These are phyloP conservation scores for Penicillium goetzii DNA, from an alignment of 495 filamentous ascomycete species.

Conservation along the genomic window DNA sequence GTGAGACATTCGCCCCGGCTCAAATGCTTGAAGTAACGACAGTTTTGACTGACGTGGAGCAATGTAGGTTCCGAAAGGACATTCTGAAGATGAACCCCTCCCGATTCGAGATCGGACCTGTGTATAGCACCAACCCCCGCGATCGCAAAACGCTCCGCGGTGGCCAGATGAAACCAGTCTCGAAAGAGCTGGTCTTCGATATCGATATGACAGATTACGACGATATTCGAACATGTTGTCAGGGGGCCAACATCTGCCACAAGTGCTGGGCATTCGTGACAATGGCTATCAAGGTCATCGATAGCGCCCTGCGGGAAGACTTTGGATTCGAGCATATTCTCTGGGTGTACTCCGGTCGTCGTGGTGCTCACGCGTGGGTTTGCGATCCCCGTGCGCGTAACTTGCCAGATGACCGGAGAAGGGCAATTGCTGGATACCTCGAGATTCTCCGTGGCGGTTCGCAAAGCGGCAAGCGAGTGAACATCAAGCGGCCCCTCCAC, in stretches of 20 bases:
- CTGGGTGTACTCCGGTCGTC: constrained; percentile 96
- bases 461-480: constrained; percentile 85
- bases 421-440: constrained; percentile 83
- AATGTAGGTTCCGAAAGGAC: constrained; percentile 79
- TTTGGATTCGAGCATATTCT: constrained; percentile 96
- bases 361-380: constrained; percentile 98
- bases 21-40: neutral
- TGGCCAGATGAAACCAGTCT: constrained; percentile 69
- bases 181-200: constrained; percentile 97
- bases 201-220: constrained; percentile 99
- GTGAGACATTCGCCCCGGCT: constrained; percentile 47
- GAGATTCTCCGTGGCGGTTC: constrained; percentile 83
- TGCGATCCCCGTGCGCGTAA: constrained; percentile 84
- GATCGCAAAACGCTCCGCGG: constrained; percentile 82
- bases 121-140: constrained; percentile 90
- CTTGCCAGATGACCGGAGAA: constrained; percentile 81
- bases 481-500: constrained; percentile 82
- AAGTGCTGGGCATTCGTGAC: constrained; percentile 97
- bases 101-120: constrained; percentile 96
- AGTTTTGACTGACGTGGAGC: constrained; percentile 12
- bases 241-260: constrained; percentile 86
- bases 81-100: constrained; percentile 82
- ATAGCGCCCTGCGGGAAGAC: constrained; percentile 83
- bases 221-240: constrained; percentile 92
- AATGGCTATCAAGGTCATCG: constrained; percentile 94